Percentiles rank a stretch among this genome's conserved stretches.
phyloP scores from a whole-genome alignment of 1,284 basidiomycete genomes.

The Ustilago crameri region DNA sequence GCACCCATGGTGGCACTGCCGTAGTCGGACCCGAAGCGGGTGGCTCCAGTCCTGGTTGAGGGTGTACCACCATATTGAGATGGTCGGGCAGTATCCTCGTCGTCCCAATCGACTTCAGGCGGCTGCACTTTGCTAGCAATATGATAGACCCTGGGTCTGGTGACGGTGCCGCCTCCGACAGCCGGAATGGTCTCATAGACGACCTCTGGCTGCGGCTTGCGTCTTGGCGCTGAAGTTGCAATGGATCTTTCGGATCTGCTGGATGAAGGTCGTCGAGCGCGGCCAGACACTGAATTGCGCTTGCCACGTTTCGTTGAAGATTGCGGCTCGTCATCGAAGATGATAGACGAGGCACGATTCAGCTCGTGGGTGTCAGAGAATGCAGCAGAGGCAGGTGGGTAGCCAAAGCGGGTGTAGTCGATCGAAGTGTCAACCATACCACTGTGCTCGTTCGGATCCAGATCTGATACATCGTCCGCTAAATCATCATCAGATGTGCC shows the following conservation, averaged over 20 bases:
- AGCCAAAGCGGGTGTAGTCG: conserved; percentile 57
- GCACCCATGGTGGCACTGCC: conserved; percentile 47
- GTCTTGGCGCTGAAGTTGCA: conserved; percentile 6
- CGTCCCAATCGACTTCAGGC: conserved; percentile 53
- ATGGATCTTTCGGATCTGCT: conserved; percentile 22
- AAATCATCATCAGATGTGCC: conserved; percentile 26
- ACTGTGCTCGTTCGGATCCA: conserved; percentile 30
- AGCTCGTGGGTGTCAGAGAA: conserved; percentile 51
- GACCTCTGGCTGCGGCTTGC: conserved; percentile 28
- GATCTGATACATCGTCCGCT: conserved; percentile 38
- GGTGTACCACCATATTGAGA: conserved; percentile 44
- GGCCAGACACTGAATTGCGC: conserved; percentile 20
- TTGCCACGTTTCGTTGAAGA: conserved; percentile 23
- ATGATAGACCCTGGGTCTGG: conserved; percentile 79
- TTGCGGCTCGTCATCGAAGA: conserved; percentile 44
- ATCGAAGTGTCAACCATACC: conserved; percentile 30
- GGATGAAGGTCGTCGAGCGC: conserved; percentile 22
- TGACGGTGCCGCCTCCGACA: conserved; percentile 80
- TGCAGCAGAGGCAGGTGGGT: conserved; percentile 55
- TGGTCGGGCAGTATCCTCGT: conserved; percentile 44
- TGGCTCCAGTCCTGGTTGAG: conserved; percentile 42
- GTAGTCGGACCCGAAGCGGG: conserved; percentile 42
- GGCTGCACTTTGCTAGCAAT: conserved; percentile 75
- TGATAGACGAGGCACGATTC: conserved; percentile 49
- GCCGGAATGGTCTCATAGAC: conserved; percentile 78